A percentile compares a stretch with the other conserved stretches of the same genome.
These are phyloP conservation scores for Eucalyptus tenuipes DNA, from an alignment of 345 rosid genomes.

Conservation along the genomic window DNA sequence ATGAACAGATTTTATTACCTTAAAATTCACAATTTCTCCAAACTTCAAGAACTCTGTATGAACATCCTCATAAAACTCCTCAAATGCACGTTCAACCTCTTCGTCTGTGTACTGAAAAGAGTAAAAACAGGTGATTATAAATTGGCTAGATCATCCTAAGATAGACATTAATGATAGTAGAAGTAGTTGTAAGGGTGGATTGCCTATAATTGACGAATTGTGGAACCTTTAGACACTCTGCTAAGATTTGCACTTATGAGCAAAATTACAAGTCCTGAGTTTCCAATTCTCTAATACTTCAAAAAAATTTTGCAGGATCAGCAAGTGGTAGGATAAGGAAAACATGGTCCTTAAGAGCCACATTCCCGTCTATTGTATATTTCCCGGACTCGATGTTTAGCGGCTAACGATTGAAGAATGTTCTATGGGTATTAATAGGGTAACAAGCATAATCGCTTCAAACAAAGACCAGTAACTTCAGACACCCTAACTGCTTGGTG, in stretches of 20 bases:
- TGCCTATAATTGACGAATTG: not conserved
- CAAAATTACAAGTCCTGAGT: not conserved
- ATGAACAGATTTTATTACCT: constrained; percentile 32
- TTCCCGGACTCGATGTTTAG: not conserved
- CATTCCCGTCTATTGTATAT: not conserved
- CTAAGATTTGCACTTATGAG: not conserved
- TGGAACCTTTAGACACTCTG: not conserved
- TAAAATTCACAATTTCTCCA: constrained; percentile 92
- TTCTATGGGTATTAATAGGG: not conserved
- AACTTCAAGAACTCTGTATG: constrained; percentile 93
- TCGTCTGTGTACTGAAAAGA: constrained; percentile 79
- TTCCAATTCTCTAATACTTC: not conserved
- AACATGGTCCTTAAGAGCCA: not conserved
- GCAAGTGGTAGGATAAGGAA: not conserved
- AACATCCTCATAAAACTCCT: constrained; percentile 96
- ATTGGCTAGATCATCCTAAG: not conserved
- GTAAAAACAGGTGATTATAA: not conserved
- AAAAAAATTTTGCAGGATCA: not conserved
- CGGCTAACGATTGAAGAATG: not conserved
- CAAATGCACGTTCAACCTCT: constrained; percentile 68
- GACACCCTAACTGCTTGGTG: not conserved
- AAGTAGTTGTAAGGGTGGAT: not conserved
- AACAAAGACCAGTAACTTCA: not conserved
- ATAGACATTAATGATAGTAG: not conserved
- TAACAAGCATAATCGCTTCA: not conserved